Evolutionary conservation across 2,329 filamentous ascomycete species (phyloP), one percentile per base, ranked within the genome.

Genomic region (Acrodontium crateriforme): DNA sequence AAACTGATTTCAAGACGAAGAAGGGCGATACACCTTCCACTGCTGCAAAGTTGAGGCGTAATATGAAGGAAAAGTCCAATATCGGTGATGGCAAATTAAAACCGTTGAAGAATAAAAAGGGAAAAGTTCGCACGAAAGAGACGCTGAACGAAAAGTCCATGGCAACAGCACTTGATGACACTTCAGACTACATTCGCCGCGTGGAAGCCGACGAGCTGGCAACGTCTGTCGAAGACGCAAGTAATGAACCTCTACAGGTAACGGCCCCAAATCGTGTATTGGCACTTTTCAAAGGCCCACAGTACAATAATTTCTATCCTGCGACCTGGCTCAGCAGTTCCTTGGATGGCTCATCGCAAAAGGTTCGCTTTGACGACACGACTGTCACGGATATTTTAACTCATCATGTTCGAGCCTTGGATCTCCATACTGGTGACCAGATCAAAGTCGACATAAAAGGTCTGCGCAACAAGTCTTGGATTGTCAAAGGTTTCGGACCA

Each of bases 241-340:
- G 15, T 9, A 24, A 3, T n/a, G n/a, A n/a, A n/a, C n/a, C n/a
- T n/a, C 4, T 22, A 5, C 5, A 10, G 10, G 8, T 26, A 7
- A 16, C 28, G 9, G 40, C 38, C 9, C 61, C 62, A 4, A 65
- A 67, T 29, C 60, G 71, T 35, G 60, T 75, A 1, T 60, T 74
- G 36, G 69, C 71, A 6, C 56, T 59, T 16, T 76, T 71, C 60
- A 69, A 62, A 37, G 55, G 55, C n/a, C 20, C n/a, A 8, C 10
- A 10, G 8, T 42, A 27, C 23, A 60, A 61, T 29, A 58, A 54
- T n/a, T 75, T 66, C 44, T 73, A 71, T 42, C 69, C 71, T 25
- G 71, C 67, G 6, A 69, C 62, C n/a, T 74, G 63, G 39, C 46
- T 72, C 18, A 65, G 62, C 3, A 52, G 50, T 10, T 52, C 60